Evolutionary conservation across 2,329 filamentous ascomycete genomes (phyloP).

Genomic region (Trichoderma cornu-damae): DNA sequence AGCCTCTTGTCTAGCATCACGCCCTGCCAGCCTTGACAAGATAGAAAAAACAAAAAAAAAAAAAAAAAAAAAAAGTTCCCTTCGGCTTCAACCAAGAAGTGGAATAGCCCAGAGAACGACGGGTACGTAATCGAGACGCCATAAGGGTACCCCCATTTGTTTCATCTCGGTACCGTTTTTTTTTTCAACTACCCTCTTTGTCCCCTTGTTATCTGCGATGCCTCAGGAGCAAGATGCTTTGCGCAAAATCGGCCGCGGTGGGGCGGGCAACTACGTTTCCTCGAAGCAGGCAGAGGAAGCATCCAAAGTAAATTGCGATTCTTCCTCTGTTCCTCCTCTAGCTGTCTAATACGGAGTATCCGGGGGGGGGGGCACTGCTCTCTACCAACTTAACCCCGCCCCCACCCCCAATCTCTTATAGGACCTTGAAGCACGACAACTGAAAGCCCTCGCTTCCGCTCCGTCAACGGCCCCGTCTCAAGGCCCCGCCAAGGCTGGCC

Average conservation of each 20-base stretch:
- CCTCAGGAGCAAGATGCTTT: conserved; percentile 39
- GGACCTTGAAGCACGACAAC: conserved; percentile 38
- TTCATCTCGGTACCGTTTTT: not conserved
- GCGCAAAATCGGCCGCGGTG: conserved; percentile 54
- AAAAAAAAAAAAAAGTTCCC: not conserved
- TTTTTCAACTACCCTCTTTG: not conserved
- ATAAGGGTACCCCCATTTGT: not conserved
- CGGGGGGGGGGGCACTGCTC: too few species aligned
- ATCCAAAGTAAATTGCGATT: conserved; percentile 24
- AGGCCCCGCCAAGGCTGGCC: conserved; percentile 44
- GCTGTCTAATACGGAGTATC: not conserved
- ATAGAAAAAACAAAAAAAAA: too few species aligned
- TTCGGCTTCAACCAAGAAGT: not conserved
- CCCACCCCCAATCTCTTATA: conserved; percentile 16
- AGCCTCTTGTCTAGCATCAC: not conserved
- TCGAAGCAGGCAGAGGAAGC: conserved; percentile 48
- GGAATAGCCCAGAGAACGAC: not conserved
- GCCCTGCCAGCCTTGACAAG: not conserved
- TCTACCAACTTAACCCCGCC: too few species aligned
- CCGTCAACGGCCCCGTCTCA: conserved; percentile 22
- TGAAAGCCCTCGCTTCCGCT: conserved; percentile 27
- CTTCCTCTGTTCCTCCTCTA: too few species aligned
- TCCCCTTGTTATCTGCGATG: conserved; percentile 3
- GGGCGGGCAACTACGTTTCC: conserved; percentile 58
- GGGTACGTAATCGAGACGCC: not conserved